Evolutionary conservation across 371 early-diverging fungal genomes (phyloP), one percentile per base, ranked within the genome.

Genomic region (Apophysomyces elegans): DNA sequence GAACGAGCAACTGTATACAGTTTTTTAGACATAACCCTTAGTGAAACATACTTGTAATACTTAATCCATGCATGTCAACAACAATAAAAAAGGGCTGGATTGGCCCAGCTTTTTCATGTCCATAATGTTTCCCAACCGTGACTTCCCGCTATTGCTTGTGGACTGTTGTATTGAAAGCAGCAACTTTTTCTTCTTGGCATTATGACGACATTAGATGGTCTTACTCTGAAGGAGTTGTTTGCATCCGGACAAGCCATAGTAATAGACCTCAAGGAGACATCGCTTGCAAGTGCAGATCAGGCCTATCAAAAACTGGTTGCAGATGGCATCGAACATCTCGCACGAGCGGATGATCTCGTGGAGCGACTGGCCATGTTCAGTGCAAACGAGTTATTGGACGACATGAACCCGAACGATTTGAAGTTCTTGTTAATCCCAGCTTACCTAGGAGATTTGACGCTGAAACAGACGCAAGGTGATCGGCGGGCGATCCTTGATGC

Each of bases 341-440:
- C 64, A 11, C 76, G 77, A 26, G 89, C 90, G 36, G 74, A 71
- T 8, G 64, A 63, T 18, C 73, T 90, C 62, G 84, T 92, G 14
- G 76, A 81, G 26, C 73, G 81, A 32, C 86, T 93, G 16, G 77
- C 84, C 18, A 72, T 96, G 38, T 96, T 96, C 70, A 94, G 94
- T 71, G 79, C 79, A 11, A 96, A 97, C 75, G 97, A 97, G 68
- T 79, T 87, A 5, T 56, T 93, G 44, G 95, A 97, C 14, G 97
- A 97, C 69, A 89, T 96, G 58, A 90, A 89, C 66, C 90, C 95
- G 6, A 77, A 83, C 37, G 93, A 96, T 73, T 77, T 97, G 43
- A 83, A 90, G 46, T 93, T 88, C 64, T 68, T 96, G 0, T 70
- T 95, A 32, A 80, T 88, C 12, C 80, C 89, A n/a, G 88, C 86